Conservation (phyloP, 2,329 filamentous ascomycete genomes). For the Fusarium nematophilum region DNA sequence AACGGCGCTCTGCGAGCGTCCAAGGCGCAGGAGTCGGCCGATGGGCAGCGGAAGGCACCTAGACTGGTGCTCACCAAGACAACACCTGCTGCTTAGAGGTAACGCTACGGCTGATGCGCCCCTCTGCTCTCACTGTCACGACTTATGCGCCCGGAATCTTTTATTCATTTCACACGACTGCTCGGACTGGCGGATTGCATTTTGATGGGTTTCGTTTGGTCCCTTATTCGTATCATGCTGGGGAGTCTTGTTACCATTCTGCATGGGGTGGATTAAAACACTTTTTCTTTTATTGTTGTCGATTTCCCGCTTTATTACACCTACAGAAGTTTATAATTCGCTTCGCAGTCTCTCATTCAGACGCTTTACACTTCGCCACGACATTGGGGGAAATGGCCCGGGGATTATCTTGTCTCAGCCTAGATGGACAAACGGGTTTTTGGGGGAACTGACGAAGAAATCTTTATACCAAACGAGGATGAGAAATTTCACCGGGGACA, state of each 20-base stretch:
- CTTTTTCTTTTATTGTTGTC: conserved; percentile 36
- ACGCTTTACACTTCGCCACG: conserved; percentile 46
- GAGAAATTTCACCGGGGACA: conserved; percentile 40
- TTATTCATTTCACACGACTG: conserved; percentile 52
- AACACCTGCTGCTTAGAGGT: conserved; percentile 40
- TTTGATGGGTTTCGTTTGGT: conserved; percentile 45
- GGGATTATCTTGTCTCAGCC: conserved; percentile 44
- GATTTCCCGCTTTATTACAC: conserved; percentile 38
- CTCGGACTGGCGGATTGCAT: conserved; percentile 50
- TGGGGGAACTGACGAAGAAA: conserved; percentile 41
- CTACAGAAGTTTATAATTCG: conserved; percentile 52
- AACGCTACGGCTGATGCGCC: conserved; percentile 35
- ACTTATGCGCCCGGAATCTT: conserved; percentile 53
- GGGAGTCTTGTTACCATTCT: conserved; percentile 43
- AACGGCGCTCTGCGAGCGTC: conserved; percentile 63
- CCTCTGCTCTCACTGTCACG: conserved; percentile 46
- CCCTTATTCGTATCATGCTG: conserved; percentile 36
- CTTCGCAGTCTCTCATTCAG: conserved; percentile 55
- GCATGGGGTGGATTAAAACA: conserved; percentile 38
- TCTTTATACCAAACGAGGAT: conserved; percentile 48
- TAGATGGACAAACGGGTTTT: conserved; percentile 43
- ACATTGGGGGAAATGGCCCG: conserved; percentile 42
- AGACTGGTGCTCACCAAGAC: conserved; percentile 85
- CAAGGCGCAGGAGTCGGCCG: conserved; percentile 65
- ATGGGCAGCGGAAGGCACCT: conserved; percentile 81